Evolutionary conservation across 2,329 filamentous ascomycete genomes (phyloP), one percentile per base, ranked within the genome.

Genomic region (Fusarium robinianum): DNA sequence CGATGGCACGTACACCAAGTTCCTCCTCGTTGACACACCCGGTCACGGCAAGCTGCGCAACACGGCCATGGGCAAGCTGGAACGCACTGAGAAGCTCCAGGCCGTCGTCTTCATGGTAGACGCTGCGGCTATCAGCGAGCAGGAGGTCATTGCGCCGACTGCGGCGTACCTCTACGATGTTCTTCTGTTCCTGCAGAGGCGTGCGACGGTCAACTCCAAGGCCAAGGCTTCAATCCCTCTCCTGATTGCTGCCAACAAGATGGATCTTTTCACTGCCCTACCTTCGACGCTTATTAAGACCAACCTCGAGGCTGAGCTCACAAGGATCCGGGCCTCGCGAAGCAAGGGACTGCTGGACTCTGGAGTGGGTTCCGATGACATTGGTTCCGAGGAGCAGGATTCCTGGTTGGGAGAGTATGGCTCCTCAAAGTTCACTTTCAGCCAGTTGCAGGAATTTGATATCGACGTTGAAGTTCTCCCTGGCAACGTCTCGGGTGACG

Each of bases 1-100:
- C 25, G 71, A 73, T 41, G 74, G 77, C 43, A 72, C 70, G 37
- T 83, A 86, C 64, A 83, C 80, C 54, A 86, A 83, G 64, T 88
- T 94, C 66, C 73, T 87, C 26, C 73, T 97, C 22, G 73, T 88
- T 63, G 94, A 99, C 72, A 97, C 92, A 1, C 94, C 94, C 0
- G 94, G 94, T 25, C 94, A 99, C 72, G 90, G 90, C 60, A 99
- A 99, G 72, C 82, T 99, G 46, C 88, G 94, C 49, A 79, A 83
- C 59, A 75, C 82, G 54, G 83, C 87, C 4, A 74, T 87, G 46
- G 68, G 74, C 27, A 72, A 70, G 39, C 70, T 85, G 17, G 63
- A 56, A 44, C 63, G 54, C 47, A 61, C 61, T 21, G 63, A 70
- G 37, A 78, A 79, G 53, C 72, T 92, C 33, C 79, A 79, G 26